phyloP scores from a whole-genome alignment of 2,329 filamentous ascomycete genomes.

The Lasiodiplodia theobromae region DNA sequence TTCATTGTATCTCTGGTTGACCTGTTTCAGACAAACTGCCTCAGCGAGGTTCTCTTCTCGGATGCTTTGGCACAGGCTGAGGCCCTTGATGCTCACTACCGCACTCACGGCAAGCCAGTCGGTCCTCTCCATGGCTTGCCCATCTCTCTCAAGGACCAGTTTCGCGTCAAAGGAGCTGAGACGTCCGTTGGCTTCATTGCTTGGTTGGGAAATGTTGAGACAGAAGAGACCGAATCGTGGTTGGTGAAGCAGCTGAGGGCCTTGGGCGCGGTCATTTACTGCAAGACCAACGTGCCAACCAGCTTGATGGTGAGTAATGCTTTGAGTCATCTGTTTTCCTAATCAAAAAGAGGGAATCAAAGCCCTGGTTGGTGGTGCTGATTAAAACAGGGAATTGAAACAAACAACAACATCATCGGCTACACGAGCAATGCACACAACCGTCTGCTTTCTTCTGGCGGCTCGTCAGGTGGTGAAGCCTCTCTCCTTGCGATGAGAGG shows the following conservation, averaged over 20 bases:
- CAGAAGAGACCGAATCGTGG: constrained; percentile 63
- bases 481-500: constrained; percentile 59
- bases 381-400: constrained; percentile 53
- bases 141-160: constrained; percentile 58
- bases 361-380: too few relatives aligned
- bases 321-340: too few relatives aligned
- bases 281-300: constrained; percentile 64
- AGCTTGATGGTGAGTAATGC: constrained; percentile 63
- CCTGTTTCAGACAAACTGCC: constrained; percentile 40
- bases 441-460: constrained; percentile 60
- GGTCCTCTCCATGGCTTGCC: constrained; percentile 58
- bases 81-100: constrained; percentile 50
- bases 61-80: constrained; percentile 52
- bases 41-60: constrained; percentile 59
- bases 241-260: constrained; percentile 62
- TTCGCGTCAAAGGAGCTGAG: constrained; percentile 55
- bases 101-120: constrained; percentile 44
- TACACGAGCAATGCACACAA: constrained; percentile 66
- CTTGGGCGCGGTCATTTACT: constrained; percentile 63
- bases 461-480: constrained; percentile 60
- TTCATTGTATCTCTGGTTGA: constrained; percentile 51
- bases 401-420: constrained; percentile 66
- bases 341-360: too few relatives aligned
- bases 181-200: constrained; percentile 67
- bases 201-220: constrained; percentile 68